Conservation (phyloP, 1,284 basidiomycete species). For the Trichosporon asahii region DNA sequence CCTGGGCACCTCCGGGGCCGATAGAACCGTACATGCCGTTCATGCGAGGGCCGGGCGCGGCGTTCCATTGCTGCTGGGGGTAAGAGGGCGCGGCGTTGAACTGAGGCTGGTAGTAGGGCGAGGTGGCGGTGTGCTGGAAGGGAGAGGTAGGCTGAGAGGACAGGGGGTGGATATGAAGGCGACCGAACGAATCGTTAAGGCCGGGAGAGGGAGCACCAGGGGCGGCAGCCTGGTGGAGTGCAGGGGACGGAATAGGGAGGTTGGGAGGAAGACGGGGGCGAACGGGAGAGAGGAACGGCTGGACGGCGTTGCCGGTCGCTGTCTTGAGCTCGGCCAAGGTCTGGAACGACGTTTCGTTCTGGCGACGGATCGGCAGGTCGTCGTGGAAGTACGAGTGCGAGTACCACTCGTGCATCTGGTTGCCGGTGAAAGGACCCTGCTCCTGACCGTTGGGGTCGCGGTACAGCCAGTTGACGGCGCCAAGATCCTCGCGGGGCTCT, state of each 20-base stretch:
- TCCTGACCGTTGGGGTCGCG: conserved; percentile 83
- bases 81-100: conserved; percentile 15
- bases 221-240: conserved; percentile 25
- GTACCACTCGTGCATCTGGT: conserved; percentile 95
- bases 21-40: conserved; percentile 25
- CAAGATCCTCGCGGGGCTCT: conserved; percentile 57
- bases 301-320: conserved; percentile 45
- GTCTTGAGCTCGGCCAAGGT: conserved; percentile 49
- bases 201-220: conserved; percentile 18
- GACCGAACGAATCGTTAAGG: conserved; percentile 37
- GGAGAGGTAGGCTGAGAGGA: conserved; percentile 1
- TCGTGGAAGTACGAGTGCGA: conserved; percentile 86
- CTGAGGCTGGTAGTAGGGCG: conserved; percentile 16
- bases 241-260: conserved; percentile 41
- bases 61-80: conserved; percentile 19
- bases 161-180: conserved; percentile 28
- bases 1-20: conserved; percentile 14
- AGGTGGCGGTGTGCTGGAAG: conserved; percentile 12
- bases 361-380: conserved; percentile 78
- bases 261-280: conserved; percentile 45
- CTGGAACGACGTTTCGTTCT: conserved; percentile 47
- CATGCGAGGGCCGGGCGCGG: conserved; percentile 22
- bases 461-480: conserved; percentile 81
- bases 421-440: conserved; percentile 90
- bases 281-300: conserved; percentile 47